Percentiles rank a stretch among this genome's conserved stretches.
Evolutionary conservation across 2,329 filamentous ascomycete genomes (phyloP).

Genomic region (Neonectria hederae): DNA sequence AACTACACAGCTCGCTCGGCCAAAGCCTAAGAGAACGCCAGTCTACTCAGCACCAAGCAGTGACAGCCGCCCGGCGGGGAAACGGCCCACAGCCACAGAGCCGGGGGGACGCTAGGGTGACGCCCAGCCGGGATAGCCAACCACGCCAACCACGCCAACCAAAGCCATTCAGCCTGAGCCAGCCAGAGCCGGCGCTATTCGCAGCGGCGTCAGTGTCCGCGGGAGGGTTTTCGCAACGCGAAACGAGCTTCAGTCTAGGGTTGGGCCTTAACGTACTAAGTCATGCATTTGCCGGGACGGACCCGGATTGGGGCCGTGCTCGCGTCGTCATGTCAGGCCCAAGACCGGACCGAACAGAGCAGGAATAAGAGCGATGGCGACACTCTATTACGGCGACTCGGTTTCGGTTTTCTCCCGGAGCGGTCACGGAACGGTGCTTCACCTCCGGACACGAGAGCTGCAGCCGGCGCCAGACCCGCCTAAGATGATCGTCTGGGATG

Average conservation of each 20-base stretch:
- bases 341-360: background rate
- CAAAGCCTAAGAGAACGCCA: constrained; percentile 31
- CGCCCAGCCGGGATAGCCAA: constrained; percentile 19
- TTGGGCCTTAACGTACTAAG: background rate
- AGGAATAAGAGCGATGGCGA: background rate
- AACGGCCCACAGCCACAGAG: constrained; percentile 29
- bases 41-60: constrained; percentile 35
- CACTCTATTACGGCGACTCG: background rate
- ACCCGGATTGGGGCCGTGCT: constrained; percentile 8
- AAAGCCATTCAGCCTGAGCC: constrained; percentile 9
- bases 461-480: constrained; percentile 11
- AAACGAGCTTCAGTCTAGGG: constrained; percentile 11
- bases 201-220: constrained; percentile 12
- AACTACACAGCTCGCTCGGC: constrained; percentile 19
- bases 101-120: constrained; percentile 17
- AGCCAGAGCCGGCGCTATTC: constrained; percentile 24
- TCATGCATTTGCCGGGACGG: background rate
- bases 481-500: constrained; percentile 12
- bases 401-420: constrained; percentile 2
- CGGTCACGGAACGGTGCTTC: constrained; percentile 14
- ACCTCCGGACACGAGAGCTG: constrained; percentile 19
- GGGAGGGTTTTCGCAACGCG: constrained; percentile 14
- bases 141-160: constrained; percentile 4
- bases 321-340: constrained; percentile 8
- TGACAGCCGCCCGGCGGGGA: constrained; percentile 39